Evolutionary conservation across 2,329 filamentous ascomycete species (phyloP).

Genomic region (Aspergillus luchuensis): DNA sequence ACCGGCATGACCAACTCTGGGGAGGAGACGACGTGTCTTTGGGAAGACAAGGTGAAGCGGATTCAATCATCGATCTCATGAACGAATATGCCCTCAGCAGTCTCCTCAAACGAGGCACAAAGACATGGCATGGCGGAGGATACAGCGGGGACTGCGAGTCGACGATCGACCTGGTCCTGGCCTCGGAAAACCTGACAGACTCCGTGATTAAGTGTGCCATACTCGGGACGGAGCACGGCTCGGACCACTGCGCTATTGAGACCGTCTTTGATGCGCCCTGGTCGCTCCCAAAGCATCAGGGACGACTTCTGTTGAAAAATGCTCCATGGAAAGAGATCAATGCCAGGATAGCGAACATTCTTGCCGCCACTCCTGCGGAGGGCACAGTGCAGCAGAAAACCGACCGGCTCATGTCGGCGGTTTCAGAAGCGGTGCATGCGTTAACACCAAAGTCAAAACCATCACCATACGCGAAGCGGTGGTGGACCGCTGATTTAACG

Average conservation of each 20-base stretch:
- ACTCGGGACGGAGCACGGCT: conserved; percentile 23
- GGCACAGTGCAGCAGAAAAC: conserved; percentile 11
- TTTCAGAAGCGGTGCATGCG: neutral
- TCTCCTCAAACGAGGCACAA: too few species aligned
- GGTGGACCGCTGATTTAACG: neutral
- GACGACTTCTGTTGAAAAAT: conserved; percentile 26
- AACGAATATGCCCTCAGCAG: too few species aligned
- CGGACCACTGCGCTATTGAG: conserved; percentile 34
- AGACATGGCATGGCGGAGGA: too few species aligned
- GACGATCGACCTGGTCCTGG: too few species aligned
- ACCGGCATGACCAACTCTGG: too few species aligned
- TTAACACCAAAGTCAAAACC: neutral
- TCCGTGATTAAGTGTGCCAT: too few species aligned
- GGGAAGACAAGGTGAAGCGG: too few species aligned
- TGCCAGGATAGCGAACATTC: conserved; percentile 16
- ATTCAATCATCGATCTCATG: too few species aligned
- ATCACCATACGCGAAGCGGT: neutral
- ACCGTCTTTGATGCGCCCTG: conserved; percentile 31
- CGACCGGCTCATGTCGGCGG: neutral
- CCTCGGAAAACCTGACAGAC: too few species aligned
- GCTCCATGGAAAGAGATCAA: conserved; percentile 26
- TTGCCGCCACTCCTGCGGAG: conserved; percentile 14
- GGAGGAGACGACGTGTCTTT: too few species aligned
- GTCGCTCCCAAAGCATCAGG: conserved; percentile 13
- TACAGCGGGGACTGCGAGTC: too few species aligned